These are phyloP conservation scores for Starmerella sp. DNA, from an alignment of 805 yeast species.

Conservation along the genomic window DNA sequence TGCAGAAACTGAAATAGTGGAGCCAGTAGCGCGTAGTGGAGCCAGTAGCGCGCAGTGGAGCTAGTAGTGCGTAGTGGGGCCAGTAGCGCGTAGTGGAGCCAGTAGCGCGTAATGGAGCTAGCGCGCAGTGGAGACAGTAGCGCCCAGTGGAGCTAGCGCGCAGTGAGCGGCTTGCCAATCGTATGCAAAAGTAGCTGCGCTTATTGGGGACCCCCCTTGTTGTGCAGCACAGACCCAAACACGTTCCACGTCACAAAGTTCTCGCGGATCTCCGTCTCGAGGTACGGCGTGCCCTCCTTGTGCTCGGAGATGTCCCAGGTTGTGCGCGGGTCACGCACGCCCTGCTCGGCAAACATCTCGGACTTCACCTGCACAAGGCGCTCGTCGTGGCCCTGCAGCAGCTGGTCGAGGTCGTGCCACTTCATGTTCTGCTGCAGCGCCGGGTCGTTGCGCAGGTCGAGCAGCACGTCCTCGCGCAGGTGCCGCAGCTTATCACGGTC, in stretches of 20 bases:
- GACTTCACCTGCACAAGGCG: background rate
- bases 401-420: slow-evolving; percentile 12
- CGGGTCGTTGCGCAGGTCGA: slow-evolving; percentile 6
- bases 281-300: slow-evolving; percentile 15
- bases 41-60: no score
- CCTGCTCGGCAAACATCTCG: slow-evolving; percentile 3
- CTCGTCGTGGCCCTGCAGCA: slow-evolving; percentile 8
- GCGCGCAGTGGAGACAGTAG: no score
- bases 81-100: no score
- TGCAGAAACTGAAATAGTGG: no score
- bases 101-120: no score
- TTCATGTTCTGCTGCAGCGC: background rate
- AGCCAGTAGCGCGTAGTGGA: no score
- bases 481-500: slow-evolving; percentile 10
- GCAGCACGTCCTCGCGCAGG: slow-evolving; percentile 10
- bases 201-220: background rate
- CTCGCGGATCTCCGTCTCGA: slow-evolving; percentile 19
- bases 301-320: slow-evolving; percentile 3
- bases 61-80: no score
- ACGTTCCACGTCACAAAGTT: slow-evolving; percentile 10
- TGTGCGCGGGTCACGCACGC: background rate
- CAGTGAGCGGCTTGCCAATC: no score
- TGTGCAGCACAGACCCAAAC: background rate
- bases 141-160: no score
- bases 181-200: no score